Base-by-base conservation (phyloP, 2,329 filamentous ascomycete genomes). In the Tolypocladium capitatum region DNA sequence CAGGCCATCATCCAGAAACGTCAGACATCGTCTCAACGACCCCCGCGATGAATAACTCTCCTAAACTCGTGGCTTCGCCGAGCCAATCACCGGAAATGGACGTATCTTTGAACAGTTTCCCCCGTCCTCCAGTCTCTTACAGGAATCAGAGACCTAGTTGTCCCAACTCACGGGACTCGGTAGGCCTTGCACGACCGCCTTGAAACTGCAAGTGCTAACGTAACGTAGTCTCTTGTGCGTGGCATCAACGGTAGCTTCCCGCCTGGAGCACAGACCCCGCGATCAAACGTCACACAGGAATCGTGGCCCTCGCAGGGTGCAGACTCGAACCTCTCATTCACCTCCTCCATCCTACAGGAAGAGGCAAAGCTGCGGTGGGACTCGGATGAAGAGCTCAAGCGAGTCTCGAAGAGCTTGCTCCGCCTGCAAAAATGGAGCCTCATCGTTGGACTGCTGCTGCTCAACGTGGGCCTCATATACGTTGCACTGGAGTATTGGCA, bases 301-400 rank as follows among this genome's bases (percentile, higher is more conserved):
- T 66, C 63, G 7, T 64, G 60, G 59, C 56, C 16, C 58, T 62
- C 63, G 18, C 56, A 62, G 4, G 59, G 60, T 27, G 52, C 55
- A 46, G 59, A 65, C 43, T 66, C 63, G 13, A 63, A 56, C 48
- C 53, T 56, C 6, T 67, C 65, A 2, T 65, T 67, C 41, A 58
- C 57, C 2, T 68, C 65, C 1, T 64, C 62, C 0, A 53, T 68
- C 8, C 50, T 54, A 11, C 64, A 67, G 33, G 65, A 68, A 51
- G 65, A 68, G 43, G 63, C 66, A 14, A 67, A 66, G 46, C 53
- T 61, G 9, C 60, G 64, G 28, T 68, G 66, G 66, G 62, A 68
- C 47, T 62, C 66, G 0, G 66, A 68, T 4, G 58, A 60, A 6
- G 66, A 68, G 43, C 63, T 68, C 34, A 65, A 65, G 44, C 56